These are phyloP conservation scores for Bocquillonia castaneifolia DNA, from an alignment of 441 rosid species.

Conservation along the genomic window DNA sequence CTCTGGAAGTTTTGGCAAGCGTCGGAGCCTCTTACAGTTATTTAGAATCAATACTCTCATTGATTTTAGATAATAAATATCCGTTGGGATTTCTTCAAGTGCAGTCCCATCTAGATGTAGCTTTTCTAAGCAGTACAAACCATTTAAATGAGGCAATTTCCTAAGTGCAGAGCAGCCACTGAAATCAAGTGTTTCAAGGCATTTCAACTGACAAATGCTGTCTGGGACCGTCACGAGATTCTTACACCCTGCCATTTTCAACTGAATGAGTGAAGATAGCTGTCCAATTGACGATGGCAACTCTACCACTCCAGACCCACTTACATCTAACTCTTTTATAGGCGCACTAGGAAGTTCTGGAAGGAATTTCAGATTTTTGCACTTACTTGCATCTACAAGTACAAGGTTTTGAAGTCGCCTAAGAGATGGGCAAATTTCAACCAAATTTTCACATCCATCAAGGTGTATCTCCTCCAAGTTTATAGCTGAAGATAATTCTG, in stretches of 20 bases:
- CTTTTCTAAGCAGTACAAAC: too few relatives aligned
- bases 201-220: neutral
- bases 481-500: slow-evolving; percentile 1
- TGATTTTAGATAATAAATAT: neutral
- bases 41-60: neutral
- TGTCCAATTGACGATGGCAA: too few relatives aligned
- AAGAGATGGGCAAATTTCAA: neutral
- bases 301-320: neutral
- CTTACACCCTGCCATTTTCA: neutral
- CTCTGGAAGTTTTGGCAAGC: neutral
- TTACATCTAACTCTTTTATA: neutral
- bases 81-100: neutral
- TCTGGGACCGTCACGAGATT: neutral
- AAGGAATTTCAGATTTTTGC: neutral
- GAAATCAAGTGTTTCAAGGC: neutral
- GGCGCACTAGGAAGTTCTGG: slow-evolving; percentile 1
- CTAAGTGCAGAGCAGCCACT: too few relatives aligned
- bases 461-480: neutral
- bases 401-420: neutral
- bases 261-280: too few relatives aligned
- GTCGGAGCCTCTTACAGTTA: neutral
- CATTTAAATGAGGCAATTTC: too few relatives aligned
- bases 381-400: neutral
- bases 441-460: neutral
- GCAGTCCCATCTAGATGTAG: neutral